Evolutionary conservation across 1,139 yeast species (phyloP).

Genomic region (Saccharomyces uvarum): DNA sequence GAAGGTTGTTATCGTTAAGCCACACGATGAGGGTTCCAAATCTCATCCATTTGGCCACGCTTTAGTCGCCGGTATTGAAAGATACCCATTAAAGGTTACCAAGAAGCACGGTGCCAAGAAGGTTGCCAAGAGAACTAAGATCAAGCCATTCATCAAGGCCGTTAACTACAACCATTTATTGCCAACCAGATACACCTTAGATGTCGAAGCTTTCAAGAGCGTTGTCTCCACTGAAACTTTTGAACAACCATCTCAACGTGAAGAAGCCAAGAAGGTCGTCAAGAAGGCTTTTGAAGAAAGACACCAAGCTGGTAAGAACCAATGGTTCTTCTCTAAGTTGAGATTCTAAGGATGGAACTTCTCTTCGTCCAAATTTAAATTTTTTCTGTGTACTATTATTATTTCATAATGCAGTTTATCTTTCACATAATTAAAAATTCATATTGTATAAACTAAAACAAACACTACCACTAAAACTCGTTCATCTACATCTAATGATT

Average conservation of each 20-base stretch:
- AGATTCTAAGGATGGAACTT: slow-evolving; percentile 58
- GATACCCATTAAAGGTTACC: slow-evolving; percentile 96
- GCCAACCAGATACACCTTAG: slow-evolving; percentile 99
- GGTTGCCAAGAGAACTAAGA: slow-evolving; percentile 94
- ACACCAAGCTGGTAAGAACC: slow-evolving; percentile 99
- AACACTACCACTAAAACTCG: background rate
- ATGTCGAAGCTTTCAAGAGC: slow-evolving; percentile 90
- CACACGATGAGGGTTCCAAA: slow-evolving; percentile 98
- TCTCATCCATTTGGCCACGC: slow-evolving; percentile 99
- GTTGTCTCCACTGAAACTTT: slow-evolving; percentile 89
- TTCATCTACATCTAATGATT: background rate
- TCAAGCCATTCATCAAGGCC: slow-evolving; percentile 98
- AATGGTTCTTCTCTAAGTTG: slow-evolving; percentile 99
- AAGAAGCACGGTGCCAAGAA: slow-evolving; percentile 93
- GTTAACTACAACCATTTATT: slow-evolving; percentile 99
- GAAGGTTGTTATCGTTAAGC: slow-evolving; percentile 98
- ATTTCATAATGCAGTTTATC: slow-evolving; percentile 1
- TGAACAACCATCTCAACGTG: slow-evolving; percentile 97
- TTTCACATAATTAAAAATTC: background rate
- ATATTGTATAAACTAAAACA: background rate
- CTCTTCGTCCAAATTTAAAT: slow-evolving; percentile 6
- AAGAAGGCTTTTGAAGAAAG: slow-evolving; percentile 99
- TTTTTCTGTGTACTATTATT: background rate
- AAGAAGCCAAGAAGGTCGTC: slow-evolving; percentile 97
- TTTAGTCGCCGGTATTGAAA: slow-evolving; percentile 98